Base-by-base conservation (phyloP, 1,284 basidiomycete genomes). In the Trichosporon sp. region DNA sequence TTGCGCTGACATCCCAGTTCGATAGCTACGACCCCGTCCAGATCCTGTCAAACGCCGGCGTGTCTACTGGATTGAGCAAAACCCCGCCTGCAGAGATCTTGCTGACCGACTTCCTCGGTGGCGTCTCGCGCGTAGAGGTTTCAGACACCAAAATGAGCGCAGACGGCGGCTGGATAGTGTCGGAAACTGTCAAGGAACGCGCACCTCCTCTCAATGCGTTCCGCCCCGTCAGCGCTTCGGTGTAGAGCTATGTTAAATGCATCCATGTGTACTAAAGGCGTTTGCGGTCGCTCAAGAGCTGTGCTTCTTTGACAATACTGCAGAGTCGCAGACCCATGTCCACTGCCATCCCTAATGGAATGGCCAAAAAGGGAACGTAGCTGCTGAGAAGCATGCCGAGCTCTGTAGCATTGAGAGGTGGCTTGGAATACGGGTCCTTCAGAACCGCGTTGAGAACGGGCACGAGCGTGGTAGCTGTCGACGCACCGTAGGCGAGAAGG, bases 21-120 rank as follows among this genome's bases (percentile, higher is more conserved):
- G 86, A 90, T 67, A 88, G 87, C 1, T 96, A 93, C 80, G 89
- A 94, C 75, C 87, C 87, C 2, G 85, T 81, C 0, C 88, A 88
- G 68, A 93, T 98, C 75, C 87, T 88, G 66, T 98, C 95, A 0
- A 88, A 92, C 75, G 88, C 95, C 0, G 94, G 94, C 7, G 13
- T 98, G 13, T 90, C 95, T 51, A 89, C 88, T 13, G 92, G 95
- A 76, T 86, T 98, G 13, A 97, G 93, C 82, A 79, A 80, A 5
- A 72, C 73, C 13, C 84, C 88, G 1, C 85, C 95, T 11, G 83
- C 86, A 58, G 81, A 89, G n/a, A 88, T 91, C 0, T 88, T 90
- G 18, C 87, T 98, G 71, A 98, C 95, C 3, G 95, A 98, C 83
- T 99, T 99, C 81, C 93, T 99, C 75, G 96, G 96, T 2, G 93